phyloP scores from a whole-genome alignment of 371 early-diverging fungal species.

The Mortierella sp. region DNA sequence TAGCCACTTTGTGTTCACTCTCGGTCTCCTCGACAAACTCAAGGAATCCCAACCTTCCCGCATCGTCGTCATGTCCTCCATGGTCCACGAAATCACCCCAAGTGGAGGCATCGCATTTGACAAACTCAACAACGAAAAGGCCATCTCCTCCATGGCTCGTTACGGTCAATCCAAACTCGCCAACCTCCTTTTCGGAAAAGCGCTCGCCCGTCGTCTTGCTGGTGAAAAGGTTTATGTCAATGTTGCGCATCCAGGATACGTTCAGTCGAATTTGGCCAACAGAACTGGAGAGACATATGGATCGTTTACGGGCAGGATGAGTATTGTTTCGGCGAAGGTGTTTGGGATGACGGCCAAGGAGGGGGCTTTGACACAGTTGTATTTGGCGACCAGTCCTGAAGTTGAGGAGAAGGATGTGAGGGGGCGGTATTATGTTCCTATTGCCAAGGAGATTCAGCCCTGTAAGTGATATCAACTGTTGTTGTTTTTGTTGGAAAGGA shows the following conservation, averaged over 20 bases:
- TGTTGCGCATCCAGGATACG: constrained; percentile 29
- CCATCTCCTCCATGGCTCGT: neutral
- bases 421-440: constrained; percentile 40
- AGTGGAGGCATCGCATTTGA: constrained; percentile 45
- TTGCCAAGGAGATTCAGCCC: constrained; percentile 33
- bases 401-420: constrained; percentile 26
- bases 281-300: constrained; percentile 14
- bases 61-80: constrained; percentile 65
- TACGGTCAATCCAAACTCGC: constrained; percentile 76
- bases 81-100: constrained; percentile 55
- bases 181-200: constrained; percentile 73
- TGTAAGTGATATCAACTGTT: constrained; percentile 55
- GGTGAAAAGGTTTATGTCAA: constrained; percentile 53
- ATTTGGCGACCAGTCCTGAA: constrained; percentile 70
- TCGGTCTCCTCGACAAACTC: constrained; percentile 69
- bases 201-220: constrained; percentile 62
- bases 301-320: neutral
- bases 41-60: constrained; percentile 66
- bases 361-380: constrained; percentile 74
- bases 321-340: neutral
- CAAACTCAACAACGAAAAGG: constrained; percentile 57
- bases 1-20: constrained; percentile 72
- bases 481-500: neutral
- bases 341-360: constrained; percentile 13
- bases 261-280: constrained; percentile 7